Percentiles rank a stretch among this genome's conserved stretches.
These are phyloP conservation scores for Metarhizium sp. DNA, from an alignment of 2,329 filamentous ascomycete species.

Conservation along the genomic window DNA sequence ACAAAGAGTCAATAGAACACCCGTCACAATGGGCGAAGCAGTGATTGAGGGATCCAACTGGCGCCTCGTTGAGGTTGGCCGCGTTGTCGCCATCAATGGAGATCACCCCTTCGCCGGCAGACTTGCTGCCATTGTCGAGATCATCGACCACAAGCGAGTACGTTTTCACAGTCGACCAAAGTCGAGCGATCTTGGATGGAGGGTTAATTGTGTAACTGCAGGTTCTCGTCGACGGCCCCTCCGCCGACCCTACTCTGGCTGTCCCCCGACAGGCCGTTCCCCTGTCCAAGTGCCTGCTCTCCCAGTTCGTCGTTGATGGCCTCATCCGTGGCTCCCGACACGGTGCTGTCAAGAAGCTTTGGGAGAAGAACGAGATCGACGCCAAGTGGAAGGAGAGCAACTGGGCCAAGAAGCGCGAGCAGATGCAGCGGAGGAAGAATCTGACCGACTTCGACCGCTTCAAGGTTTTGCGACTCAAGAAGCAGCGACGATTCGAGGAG, in stretches of 20 bases:
- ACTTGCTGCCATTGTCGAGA: slow-evolving; percentile 93
- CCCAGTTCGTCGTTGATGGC: slow-evolving; percentile 77
- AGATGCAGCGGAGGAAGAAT: slow-evolving; percentile 76
- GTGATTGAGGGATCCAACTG: slow-evolving; percentile 74
- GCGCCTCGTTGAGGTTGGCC: slow-evolving; percentile 98
- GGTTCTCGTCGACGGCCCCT: slow-evolving; percentile 94
- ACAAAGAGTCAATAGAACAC: slow-evolving; percentile 37
- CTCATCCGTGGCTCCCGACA: slow-evolving; percentile 79
- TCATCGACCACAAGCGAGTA: slow-evolving; percentile 99
- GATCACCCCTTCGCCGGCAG: slow-evolving; percentile 73
- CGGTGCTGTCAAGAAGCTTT: slow-evolving; percentile 74
- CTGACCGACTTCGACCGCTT: slow-evolving; percentile 99
- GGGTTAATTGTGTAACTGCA: slow-evolving; percentile 26
- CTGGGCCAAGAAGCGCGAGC: slow-evolving; percentile 89
- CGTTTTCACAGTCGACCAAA: slow-evolving; percentile 34
- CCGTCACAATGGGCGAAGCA: slow-evolving; percentile 71
- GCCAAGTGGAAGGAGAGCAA: slow-evolving; percentile 83
- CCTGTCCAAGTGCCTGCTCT: slow-evolving; percentile 78
- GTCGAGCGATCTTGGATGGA: neutral
- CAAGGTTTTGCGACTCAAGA: slow-evolving; percentile 99
- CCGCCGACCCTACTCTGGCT: slow-evolving; percentile 65
- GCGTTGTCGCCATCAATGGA: slow-evolving; percentile 82
- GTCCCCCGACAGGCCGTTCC: slow-evolving; percentile 81
- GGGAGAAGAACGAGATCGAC: slow-evolving; percentile 88
- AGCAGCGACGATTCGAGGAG: slow-evolving; percentile 98